Evolutionary conservation across 1,139 yeast genomes (phyloP).

Genomic region (Casaregolazyma lundiana): DNA sequence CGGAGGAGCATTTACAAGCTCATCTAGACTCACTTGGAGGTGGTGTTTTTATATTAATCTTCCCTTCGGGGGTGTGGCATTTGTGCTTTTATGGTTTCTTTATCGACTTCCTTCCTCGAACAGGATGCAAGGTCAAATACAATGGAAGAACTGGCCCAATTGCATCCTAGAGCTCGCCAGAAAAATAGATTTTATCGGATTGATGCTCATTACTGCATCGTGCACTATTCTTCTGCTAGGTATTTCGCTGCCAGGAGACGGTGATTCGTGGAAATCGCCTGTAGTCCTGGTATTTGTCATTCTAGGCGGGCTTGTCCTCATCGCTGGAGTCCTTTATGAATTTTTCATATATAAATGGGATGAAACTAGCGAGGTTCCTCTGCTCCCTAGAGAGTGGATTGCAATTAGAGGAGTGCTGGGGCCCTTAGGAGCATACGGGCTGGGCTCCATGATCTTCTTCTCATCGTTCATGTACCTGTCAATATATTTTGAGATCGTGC

Average conservation of each 20-base stretch:
- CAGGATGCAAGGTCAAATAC: constrained; percentile 43
- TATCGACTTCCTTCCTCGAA: constrained; percentile 48
- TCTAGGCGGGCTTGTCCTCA: constrained; percentile 44
- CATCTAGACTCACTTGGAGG: constrained; percentile 58
- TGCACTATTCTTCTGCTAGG: constrained; percentile 38
- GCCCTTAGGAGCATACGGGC: constrained; percentile 34
- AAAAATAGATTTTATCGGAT: constrained; percentile 41
- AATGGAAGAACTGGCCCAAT: constrained; percentile 29
- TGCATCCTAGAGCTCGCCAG: constrained; percentile 38
- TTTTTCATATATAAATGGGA: constrained; percentile 36
- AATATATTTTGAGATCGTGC: constrained; percentile 51
- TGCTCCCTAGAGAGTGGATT: constrained; percentile 20
- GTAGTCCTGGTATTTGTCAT: constrained; percentile 50
- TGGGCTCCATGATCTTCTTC: constrained; percentile 41
- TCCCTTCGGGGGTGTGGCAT: constrained; percentile 59
- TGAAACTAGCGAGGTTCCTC: constrained; percentile 31
- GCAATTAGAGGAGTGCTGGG: constrained; percentile 42
- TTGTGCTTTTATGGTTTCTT: constrained; percentile 41
- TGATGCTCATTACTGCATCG: constrained; percentile 25
- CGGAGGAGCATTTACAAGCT: constrained; percentile 51
- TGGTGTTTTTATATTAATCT: constrained; percentile 73
- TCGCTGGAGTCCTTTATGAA: constrained; percentile 45
- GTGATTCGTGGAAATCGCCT: constrained; percentile 45
- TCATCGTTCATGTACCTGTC: constrained; percentile 41
- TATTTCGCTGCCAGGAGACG: constrained; percentile 47